Percentiles rank a stretch among this genome's conserved stretches.
These are phyloP conservation scores for Chrysanthemum makinoi DNA, from an alignment of 129 eudicot genomes.

Conservation along the genomic window DNA sequence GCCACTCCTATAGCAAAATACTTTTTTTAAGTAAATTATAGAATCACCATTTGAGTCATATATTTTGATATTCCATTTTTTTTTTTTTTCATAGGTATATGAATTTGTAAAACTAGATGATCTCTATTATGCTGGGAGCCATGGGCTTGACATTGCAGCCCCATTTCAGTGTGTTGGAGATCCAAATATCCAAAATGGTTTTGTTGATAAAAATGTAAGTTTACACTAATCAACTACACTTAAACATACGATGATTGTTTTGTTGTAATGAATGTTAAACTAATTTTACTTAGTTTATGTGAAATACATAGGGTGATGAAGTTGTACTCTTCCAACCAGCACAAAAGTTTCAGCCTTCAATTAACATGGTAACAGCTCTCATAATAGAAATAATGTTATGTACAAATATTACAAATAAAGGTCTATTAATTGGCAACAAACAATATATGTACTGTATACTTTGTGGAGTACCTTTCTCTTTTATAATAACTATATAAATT, in stretches of 20 bases:
- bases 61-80: too few species aligned
- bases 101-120: conserved; percentile 41
- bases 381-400: too few species aligned
- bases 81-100: conserved; percentile 24
- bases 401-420: not conserved
- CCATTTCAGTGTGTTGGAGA: conserved; percentile 20
- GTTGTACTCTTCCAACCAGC: conserved; percentile 68
- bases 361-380: conserved; percentile 35
- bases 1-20: too few species aligned
- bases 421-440: not conserved
- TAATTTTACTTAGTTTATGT: not conserved
- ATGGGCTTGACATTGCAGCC: conserved; percentile 45
- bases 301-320: conserved; percentile 47
- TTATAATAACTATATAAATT: not conserved
- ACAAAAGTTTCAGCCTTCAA: conserved; percentile 53
- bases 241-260: too few species aligned
- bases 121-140: conserved; percentile 45
- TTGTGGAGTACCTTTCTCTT: not conserved
- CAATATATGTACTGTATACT: not conserved
- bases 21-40: not conserved
- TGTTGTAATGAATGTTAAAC: not conserved
- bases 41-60: too few species aligned
- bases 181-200: conserved; percentile 12
- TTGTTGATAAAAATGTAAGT: conserved; percentile 28
- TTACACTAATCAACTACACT: too few species aligned